phyloP scores from a whole-genome alignment of 2,329 filamentous ascomycete genomes.

The Fusarium sp. region DNA sequence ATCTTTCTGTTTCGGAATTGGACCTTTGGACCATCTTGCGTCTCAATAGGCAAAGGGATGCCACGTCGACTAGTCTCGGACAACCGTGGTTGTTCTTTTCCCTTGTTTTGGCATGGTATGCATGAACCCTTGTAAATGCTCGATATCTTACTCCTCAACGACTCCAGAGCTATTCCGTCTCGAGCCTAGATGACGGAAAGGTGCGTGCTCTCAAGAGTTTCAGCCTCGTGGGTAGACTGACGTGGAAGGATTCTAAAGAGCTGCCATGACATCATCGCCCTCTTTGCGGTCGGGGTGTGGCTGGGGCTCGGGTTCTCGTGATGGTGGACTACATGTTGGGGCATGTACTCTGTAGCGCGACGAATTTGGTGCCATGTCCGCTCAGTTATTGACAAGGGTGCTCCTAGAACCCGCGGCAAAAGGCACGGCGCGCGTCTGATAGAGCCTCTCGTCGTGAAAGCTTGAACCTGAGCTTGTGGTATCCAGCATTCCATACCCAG shows the following conservation, averaged over 20 bases:
- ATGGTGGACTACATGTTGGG: slow-evolving; percentile 21
- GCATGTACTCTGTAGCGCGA: slow-evolving; percentile 13
- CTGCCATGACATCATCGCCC: slow-evolving; percentile 36
- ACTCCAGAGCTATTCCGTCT: not conserved
- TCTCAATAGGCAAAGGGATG: slow-evolving; percentile 29
- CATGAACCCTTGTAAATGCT: slow-evolving; percentile 13
- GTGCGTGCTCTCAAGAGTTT: slow-evolving; percentile 31
- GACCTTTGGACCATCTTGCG: not conserved
- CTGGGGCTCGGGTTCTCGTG: slow-evolving; percentile 23
- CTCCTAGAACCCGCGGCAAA: not conserved
- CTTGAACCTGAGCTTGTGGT: not conserved
- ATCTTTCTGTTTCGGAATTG: slow-evolving; percentile 3
- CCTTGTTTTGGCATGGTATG: slow-evolving; percentile 14
- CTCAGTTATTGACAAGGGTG: slow-evolving; percentile 24
- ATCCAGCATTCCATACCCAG: not conserved
- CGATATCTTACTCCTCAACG: slow-evolving; percentile 15
- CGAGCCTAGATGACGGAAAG: not conserved
- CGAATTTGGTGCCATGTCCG: slow-evolving; percentile 28
- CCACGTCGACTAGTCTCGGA: slow-evolving; percentile 41
- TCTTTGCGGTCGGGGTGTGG: slow-evolving; percentile 21
- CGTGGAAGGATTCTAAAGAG: slow-evolving; percentile 36
- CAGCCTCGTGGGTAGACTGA: slow-evolving; percentile 44
- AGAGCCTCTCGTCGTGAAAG: not conserved
- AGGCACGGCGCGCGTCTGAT: slow-evolving; percentile 18
- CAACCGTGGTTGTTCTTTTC: slow-evolving; percentile 9